Evolutionary conservation across 2,329 filamentous ascomycete species (phyloP), one percentile per base, ranked within the genome.

Genomic region (Aspergillus pseudoterreus): DNA sequence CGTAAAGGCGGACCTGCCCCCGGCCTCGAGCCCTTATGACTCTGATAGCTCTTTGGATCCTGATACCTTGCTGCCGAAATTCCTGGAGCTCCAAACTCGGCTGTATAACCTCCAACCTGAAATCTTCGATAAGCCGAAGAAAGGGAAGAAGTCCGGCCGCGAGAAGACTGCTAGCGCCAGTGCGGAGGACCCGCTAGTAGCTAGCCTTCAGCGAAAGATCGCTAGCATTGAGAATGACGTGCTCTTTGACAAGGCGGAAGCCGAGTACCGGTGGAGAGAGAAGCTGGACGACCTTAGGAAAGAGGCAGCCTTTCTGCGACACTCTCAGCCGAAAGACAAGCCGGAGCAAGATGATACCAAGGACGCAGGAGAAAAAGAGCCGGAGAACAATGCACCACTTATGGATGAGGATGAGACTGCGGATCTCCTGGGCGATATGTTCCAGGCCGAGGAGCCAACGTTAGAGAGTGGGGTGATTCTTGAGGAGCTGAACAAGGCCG

Each of bases 171-270:
- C 41, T 52, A 50, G 55, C 33, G 48, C 50, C 24, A 35, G 56
- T 49, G 57, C 56, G 42, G 53, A 58, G 32, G 53, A 68, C 45
- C 68, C 81, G 19, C 80, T 82, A 54, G 75, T 84, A 41, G 79
- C 80, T 9, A 89, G 85, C 60, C 71, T 95, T 2, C 78, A 86
- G 38, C 83, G 85, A 14, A 95, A 92, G 65, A 74, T 96, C 36
- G 80, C 84, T 35, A 82, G 82, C 54, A 89, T 96, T 39, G 87
- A 94, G 63, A 86, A 83, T 22, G 88, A 92, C 64, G 77, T 90
- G 14, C 73, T 92, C 3, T 91, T 92, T 62, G 88, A 92, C 64
- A 80, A 79, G 51, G 76, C 79, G 43, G 68, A 81, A 32, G 88
- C 86, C 4, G 82, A 88, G 50, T 75, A 81, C 53, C 74, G 81